Base-by-base conservation (phyloP, 2,329 filamentous ascomycete species). In the Incumbomyces delicatus region DNA sequence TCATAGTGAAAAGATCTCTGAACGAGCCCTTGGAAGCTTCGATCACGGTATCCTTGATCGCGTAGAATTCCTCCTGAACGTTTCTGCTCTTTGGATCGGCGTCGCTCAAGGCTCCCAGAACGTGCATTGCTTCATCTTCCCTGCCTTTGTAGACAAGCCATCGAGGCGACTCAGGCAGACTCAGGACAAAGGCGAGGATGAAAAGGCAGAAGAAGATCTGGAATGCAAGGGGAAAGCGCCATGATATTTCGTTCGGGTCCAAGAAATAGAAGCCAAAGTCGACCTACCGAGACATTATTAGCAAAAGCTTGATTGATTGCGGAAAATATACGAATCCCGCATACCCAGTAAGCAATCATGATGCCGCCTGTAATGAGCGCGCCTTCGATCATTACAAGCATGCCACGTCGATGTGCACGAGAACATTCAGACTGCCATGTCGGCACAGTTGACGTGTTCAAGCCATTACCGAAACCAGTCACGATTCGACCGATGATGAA, bases 71-170 rank as follows among this genome's bases (percentile, higher is more conserved):
- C 27, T 64, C 63, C 17, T 67, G 62, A 27, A 76, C 58, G 38
- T 64, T 65, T 16, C 62, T 58, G 41, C 73, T 66, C 16, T 73
- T 69, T 27, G 67, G 62, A 1, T 68, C 60, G 14, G 72, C 66
- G 41, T 75, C 70, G 46, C 68, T 64, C 3, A 76, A 59, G 13
- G 69, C 70, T 2, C 60, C 62, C 14, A 76, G 58, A 2, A 76
- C 71, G 12, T 67, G 59, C 10, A 68, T 57, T 0, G 73, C 73
- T 52, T 75, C 69, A 16, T 76, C 69, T 50, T 77, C 72, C 12
- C 68, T 65, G 34, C 75, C 75, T 57, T 76, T 75, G 40, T 77
- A 59, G 20, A 79, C 70, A 6, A 80, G 65, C 73, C 75, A 79
- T 44, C 77, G 69, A 8, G 77, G 76, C 0, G 73, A 77, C 54